Evolutionary conservation across 768 basidiomycete species (phyloP).

Genomic region (Candolleomyces efflorescens): DNA sequence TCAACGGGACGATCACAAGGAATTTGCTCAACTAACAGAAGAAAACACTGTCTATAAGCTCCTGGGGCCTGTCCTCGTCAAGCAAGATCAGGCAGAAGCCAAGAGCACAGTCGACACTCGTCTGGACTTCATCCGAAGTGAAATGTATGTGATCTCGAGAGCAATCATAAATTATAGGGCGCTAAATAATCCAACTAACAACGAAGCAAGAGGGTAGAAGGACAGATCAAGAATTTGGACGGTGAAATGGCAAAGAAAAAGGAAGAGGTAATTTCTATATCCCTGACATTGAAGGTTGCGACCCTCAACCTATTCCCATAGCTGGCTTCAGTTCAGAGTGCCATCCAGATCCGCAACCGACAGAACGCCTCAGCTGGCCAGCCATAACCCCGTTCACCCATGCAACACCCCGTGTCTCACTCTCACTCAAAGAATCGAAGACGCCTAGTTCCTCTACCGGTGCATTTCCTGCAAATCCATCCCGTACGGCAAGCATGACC

Average conservation of each 20-base stretch:
- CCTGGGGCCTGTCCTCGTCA: conserved; percentile 85
- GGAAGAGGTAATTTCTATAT: conserved; percentile 52
- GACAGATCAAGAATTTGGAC: conserved; percentile 74
- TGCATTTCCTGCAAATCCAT: background rate
- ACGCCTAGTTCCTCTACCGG: background rate
- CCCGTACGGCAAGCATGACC: background rate
- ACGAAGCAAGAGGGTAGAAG: conserved; percentile 67
- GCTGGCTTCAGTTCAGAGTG: conserved; percentile 66
- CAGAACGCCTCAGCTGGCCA: background rate
- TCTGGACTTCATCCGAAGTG: conserved; percentile 80
- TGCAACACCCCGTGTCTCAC: too few relatives aligned
- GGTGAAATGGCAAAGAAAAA: conserved; percentile 79
- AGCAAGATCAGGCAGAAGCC: conserved; percentile 86
- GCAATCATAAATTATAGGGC: background rate
- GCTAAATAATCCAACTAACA: conserved; percentile 4
- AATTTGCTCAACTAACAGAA: conserved; percentile 70
- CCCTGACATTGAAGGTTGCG: conserved; percentile 2
- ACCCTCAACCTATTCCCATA: conserved; percentile 20
- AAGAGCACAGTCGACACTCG: conserved; percentile 86
- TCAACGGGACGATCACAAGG: conserved; percentile 42
- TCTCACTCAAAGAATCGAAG: background rate
- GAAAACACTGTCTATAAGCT: conserved; percentile 87
- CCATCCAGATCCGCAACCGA: conserved; percentile 32
- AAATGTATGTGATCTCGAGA: conserved; percentile 59
- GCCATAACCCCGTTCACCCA: background rate